These are phyloP conservation scores for Starmerella asiatica DNA, from an alignment of 805 yeast species.

Conservation along the genomic window DNA sequence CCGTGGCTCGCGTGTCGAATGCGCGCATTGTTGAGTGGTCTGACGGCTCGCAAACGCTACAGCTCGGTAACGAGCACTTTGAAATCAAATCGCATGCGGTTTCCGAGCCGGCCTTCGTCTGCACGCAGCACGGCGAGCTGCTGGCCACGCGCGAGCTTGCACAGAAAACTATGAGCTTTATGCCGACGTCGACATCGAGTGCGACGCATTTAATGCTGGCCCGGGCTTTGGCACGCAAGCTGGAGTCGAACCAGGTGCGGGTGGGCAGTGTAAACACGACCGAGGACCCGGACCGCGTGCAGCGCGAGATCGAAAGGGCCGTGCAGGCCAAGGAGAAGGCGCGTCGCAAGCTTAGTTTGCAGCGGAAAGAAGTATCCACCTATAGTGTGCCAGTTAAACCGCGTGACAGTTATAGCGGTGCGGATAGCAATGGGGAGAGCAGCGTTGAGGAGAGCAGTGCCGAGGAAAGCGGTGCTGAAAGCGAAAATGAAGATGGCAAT, in stretches of 20 bases:
- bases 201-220: constrained; percentile 71
- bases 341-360: constrained; percentile 31
- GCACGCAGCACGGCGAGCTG: constrained; percentile 54
- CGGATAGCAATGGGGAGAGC: constrained; percentile 4
- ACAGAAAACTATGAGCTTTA: constrained; percentile 52
- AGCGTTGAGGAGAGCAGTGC: constrained; percentile 10
- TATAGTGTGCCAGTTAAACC: constrained; percentile 2
- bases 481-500: constrained; percentile 1
- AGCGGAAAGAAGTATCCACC: constrained; percentile 23
- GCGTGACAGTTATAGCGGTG: constrained; percentile 4
- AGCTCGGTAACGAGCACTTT: constrained; percentile 75
- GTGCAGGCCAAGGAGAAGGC: constrained; percentile 30
- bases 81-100: constrained; percentile 37
- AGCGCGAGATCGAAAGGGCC: constrained; percentile 32
- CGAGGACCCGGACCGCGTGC: constrained; percentile 34
- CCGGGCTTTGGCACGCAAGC: constrained; percentile 26
- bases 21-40: constrained; percentile 88
- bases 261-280: constrained; percentile 30
- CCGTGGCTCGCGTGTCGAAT: constrained; percentile 69
- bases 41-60: constrained; percentile 77
- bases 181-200: constrained; percentile 85
- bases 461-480: constrained; percentile 19
- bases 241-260: constrained; percentile 19
- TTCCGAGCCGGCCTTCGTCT: constrained; percentile 55
- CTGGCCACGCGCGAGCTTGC: constrained; percentile 57